Base-by-base conservation (phyloP, 257 asterid species). In the Fraxinus excelsior region DNA sequence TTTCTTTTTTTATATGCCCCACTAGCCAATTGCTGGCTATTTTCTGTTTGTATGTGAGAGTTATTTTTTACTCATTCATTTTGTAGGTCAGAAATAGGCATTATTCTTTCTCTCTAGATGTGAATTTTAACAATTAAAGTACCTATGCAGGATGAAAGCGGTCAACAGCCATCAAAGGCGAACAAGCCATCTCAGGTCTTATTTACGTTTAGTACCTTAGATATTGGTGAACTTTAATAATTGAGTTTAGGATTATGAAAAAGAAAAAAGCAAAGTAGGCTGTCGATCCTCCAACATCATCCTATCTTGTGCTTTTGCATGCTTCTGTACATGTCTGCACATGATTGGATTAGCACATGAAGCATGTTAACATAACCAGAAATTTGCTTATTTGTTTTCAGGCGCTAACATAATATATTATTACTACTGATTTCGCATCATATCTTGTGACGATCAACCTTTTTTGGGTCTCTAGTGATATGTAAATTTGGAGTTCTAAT, bases 91-190 rank as follows among this genome's bases (percentile, higher is more conserved):
- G 7, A 60, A 60, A 23, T 25, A 10, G 32, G 32, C 67, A 2
- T 60, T 10, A 21, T 60, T 60, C 23, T 60, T 21, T 25, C 31
- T 23, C 67, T 23, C 31, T 51, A 23, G 72, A 58, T 70, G 58
- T 51, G 14, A 73, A 34, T 28, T 68, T 71, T 70, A 77, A 81
- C 67, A 13, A 78, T 44, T 80, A 37, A 68, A 73, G 74, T 34
- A 25, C 83, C 65, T 74, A 19, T 84, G 90, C 96, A 90, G 97
- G 94, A 86, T 66, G 74, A 72, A 68, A 64, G 77, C 67, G 75
- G 82, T 58, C 85, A 82, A 72, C 84, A 76, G 34, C 87, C 88
- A 78, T 64, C 90, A 7, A 89, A 91, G 94, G 95, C 89, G 78
- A 75, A 68, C 66, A 83, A 58, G 29, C 67, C 29, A 14, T 60